Conservation (phyloP, 192 early-diverging fungal genomes). For the Podila clonocystis region DNA sequence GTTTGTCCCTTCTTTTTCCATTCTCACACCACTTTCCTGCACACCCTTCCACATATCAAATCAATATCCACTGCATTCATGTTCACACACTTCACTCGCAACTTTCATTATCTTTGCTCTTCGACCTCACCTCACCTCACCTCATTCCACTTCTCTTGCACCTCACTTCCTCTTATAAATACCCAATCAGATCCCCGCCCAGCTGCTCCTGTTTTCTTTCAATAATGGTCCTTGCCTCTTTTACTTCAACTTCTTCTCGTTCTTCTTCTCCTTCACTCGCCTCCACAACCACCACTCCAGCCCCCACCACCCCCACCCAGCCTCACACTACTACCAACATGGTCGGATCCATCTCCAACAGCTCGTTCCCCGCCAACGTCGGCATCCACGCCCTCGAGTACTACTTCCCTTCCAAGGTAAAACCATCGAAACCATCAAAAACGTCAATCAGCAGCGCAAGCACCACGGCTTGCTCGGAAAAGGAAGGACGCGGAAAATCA, state of each 20-base stretch:
- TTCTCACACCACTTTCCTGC: conserved; percentile 5
- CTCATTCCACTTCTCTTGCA: conserved; percentile 5
- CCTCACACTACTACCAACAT: conserved; percentile 8
- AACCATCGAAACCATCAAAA: not conserved
- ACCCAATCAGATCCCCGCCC: conserved; percentile 1
- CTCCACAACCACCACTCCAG: not conserved
- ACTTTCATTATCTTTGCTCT: not conserved
- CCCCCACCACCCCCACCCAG: not conserved
- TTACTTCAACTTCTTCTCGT: conserved; percentile 4
- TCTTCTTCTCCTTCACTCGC: conserved; percentile 2
- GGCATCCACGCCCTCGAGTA: conserved; percentile 74
- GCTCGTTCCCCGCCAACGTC: conserved; percentile 65
- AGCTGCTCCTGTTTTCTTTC: not conserved
- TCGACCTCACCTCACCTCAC: not conserved
- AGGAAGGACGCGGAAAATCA: no score
- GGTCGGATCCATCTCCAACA: conserved; percentile 42
- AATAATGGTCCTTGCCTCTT: conserved; percentile 2
- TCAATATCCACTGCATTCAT: conserved; percentile 3
- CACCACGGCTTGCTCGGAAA: no score
- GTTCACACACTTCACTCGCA: no score
- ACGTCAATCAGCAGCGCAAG: no score
- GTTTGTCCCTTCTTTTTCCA: not conserved
- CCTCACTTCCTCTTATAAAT: not conserved
- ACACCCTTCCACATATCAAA: not conserved
- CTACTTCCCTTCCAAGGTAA: conserved; percentile 66